Percentiles rank a stretch among this genome's conserved stretches.
phyloP scores from a whole-genome alignment of 2,329 filamentous ascomycete species.

The Colletotrichum salicis region DNA sequence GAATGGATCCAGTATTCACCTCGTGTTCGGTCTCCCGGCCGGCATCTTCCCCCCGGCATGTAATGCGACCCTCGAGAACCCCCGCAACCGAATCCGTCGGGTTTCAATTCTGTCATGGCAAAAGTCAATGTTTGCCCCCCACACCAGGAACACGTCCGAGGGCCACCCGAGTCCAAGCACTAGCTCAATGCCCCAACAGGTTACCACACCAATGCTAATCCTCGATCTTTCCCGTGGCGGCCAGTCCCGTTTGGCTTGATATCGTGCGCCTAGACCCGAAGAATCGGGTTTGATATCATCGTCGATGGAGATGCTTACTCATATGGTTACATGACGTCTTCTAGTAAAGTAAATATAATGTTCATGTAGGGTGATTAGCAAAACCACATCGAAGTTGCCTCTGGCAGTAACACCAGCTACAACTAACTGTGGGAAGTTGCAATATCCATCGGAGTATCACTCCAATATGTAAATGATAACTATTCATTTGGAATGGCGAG shows the following conservation, averaged over 20 bases:
- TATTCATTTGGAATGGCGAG: neutral
- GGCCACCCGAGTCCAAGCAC: slow-evolving; percentile 14
- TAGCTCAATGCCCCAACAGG: slow-evolving; percentile 12
- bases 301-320: neutral
- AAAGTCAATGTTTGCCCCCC: slow-evolving; percentile 3
- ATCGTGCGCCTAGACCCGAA: neutral
- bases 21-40: slow-evolving; percentile 13
- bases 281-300: neutral
- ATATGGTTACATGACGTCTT: neutral
- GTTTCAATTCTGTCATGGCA: slow-evolving; percentile 12
- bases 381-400: too few relatives aligned
- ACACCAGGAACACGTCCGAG: slow-evolving; percentile 10
- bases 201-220: neutral
- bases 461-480: neutral
- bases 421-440: too few relatives aligned
- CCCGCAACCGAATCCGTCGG: neutral
- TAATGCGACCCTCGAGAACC: neutral
- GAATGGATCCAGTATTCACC: neutral
- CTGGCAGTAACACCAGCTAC: too few relatives aligned
- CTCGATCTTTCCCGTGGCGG: neutral
- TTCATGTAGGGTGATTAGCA: too few relatives aligned
- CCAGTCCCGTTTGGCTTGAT: neutral
- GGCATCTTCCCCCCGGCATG: neutral
- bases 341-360: too few relatives aligned
- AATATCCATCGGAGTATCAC: neutral